Evolutionary conservation across 2,329 filamentous ascomycete genomes (phyloP).

Genomic region (Chalaropsis thielavioides): DNA sequence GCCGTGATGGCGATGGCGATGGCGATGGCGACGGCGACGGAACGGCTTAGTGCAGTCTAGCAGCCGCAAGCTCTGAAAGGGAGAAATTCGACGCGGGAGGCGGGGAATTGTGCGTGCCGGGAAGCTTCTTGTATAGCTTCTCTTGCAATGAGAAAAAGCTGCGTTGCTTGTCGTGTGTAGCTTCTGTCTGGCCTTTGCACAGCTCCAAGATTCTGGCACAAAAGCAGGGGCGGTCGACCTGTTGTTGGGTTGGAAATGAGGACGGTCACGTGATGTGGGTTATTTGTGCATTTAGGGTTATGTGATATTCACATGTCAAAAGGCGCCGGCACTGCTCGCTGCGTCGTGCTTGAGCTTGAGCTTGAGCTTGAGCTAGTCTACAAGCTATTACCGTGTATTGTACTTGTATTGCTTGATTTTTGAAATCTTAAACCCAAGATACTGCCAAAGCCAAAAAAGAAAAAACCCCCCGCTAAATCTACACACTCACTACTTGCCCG

Average conservation of each 20-base stretch:
- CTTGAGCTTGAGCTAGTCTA: too few relatives aligned
- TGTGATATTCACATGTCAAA: background rate
- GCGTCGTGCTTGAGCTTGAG: too few relatives aligned
- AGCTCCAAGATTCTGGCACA: constrained; percentile 2
- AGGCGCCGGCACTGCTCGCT: too few relatives aligned
- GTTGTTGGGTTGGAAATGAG: background rate
- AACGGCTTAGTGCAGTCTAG: too few relatives aligned
- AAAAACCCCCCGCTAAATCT: background rate
- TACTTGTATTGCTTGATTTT: background rate
- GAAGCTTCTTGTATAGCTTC: background rate
- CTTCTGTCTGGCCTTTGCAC: background rate
- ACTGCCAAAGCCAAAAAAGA: background rate
- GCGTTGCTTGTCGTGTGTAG: too few relatives aligned
- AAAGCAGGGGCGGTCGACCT: background rate
- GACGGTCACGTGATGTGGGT: background rate
- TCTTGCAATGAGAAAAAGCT: too few relatives aligned
- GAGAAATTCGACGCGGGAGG: too few relatives aligned
- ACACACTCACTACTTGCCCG: background rate
- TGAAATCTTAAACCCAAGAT: background rate
- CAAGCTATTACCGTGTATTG: background rate
- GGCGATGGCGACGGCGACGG: too few relatives aligned
- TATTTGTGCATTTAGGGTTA: background rate
- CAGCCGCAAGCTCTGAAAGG: too few relatives aligned
- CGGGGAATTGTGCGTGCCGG: background rate
- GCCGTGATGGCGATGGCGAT: too few relatives aligned